These are phyloP conservation scores for Backusella westeae DNA, from an alignment of 192 early-diverging fungal species.

Conservation along the genomic window DNA sequence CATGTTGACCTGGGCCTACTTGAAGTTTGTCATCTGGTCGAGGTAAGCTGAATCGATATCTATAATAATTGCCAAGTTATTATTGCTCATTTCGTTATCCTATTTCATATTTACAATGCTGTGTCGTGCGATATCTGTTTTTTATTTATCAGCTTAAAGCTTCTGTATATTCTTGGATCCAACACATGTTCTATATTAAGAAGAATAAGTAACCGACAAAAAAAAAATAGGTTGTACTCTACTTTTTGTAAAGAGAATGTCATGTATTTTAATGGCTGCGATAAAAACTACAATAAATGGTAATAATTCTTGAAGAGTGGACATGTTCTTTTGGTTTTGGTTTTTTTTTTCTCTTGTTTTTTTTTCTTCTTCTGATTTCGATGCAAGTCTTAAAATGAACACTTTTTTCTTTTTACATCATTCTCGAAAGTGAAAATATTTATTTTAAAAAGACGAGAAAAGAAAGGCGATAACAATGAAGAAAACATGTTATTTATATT, in stretches of 20 bases:
- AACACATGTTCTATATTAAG: conserved; percentile 46
- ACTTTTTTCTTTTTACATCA: neutral
- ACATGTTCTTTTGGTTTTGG: neutral
- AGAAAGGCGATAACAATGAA: neutral
- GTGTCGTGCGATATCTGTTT: conserved; percentile 77
- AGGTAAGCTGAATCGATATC: conserved; percentile 85
- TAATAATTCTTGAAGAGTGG: conserved; percentile 2
- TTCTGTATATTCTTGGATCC: conserved; percentile 67
- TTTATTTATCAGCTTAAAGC: conserved; percentile 79
- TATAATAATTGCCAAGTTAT: conserved; percentile 15
- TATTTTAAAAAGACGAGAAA: neutral
- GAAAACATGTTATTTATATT: neutral
- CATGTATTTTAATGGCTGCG: neutral
- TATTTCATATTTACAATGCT: conserved; percentile 58
- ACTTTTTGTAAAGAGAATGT: neutral
- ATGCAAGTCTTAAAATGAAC: neutral
- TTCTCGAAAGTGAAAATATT: neutral
- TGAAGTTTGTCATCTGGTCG: conserved; percentile 63
- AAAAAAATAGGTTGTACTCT: neutral
- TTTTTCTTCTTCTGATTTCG: neutral
- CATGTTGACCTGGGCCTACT: conserved; percentile 90
- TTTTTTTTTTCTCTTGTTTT: neutral
- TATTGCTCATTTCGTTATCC: neutral
- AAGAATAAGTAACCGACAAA: neutral
- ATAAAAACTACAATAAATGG: neutral